Base-by-base conservation (phyloP, 441 rosid genomes). In the Hura crepitans region DNA sequence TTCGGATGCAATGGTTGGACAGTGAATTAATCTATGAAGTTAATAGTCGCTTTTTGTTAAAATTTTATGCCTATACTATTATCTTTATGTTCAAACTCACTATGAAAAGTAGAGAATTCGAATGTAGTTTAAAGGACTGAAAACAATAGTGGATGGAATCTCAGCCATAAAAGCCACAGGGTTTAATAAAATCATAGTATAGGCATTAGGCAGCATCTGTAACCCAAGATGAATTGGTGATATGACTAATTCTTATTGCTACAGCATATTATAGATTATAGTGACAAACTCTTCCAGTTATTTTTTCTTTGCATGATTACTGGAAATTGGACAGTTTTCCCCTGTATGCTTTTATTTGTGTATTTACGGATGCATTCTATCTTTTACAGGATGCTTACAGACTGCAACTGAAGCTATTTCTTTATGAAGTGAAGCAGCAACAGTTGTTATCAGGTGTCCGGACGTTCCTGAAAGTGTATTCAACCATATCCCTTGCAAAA, bases 401-500 rank as follows among this genome's bases (percentile, higher is more conserved):
- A 79, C 88, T 88, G 75, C 98, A 93, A 81, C 71, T 94, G 86
- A 94, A 94, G 86, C 80, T 94, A 65, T 94, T 94, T 75, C 96
- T 94, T 5, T 88, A 86, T 74, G 98, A 94, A 81, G 96, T 88
- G 60, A 94, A 86, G 85, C 98, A 94, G 79, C 98, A 94, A 50
- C 96, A 91, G 76, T 78, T 94, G 71, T 79, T 94, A 63, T 76
- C 88, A 4, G 96, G 97, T 51, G 84, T 91, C n/a, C 77, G 98
- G 47, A 83, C 96, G 25, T 91, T 87, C 85, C 81, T 94, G 45
- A 91, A 88, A 76, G 92, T 90, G 28, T 94, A 88, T 81, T 91
- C 98, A 9, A 82, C 97, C 42, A 83, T 91, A 72, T 86, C 96
- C 62, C 83, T 91, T 60, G 84, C 82, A 46, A 92, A 91, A 89